Evolutionary conservation across 2,329 filamentous ascomycete genomes (phyloP).

Genomic region (Chrysoporthe puriensis): DNA sequence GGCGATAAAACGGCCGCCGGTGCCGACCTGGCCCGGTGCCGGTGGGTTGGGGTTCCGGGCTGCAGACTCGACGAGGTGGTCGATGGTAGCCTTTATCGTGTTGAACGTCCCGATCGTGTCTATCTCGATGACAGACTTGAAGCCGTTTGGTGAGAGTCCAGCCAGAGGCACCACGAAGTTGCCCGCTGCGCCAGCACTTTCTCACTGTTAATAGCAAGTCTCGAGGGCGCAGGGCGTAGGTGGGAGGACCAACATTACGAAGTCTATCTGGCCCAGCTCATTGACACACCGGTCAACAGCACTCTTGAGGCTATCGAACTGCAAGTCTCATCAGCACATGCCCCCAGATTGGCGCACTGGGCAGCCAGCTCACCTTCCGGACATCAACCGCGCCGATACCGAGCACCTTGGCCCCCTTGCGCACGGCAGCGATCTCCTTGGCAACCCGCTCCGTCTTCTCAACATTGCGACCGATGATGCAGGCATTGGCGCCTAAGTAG

Average conservation of each 20-base stretch:
- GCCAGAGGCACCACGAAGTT: constrained; percentile 91
- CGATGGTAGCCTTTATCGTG: constrained; percentile 88
- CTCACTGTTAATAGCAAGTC: constrained; percentile 13
- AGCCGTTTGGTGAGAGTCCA: constrained; percentile 82
- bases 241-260: constrained; percentile 72
- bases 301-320: constrained; percentile 66
- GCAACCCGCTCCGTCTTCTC: constrained; percentile 85
- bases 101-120: constrained; percentile 94
- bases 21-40: constrained; percentile 58
- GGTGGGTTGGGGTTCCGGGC: constrained; percentile 61
- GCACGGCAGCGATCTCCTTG: constrained; percentile 77
- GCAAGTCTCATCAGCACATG: constrained; percentile 14
- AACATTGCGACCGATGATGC: constrained; percentile 87
- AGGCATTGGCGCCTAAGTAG: constrained; percentile 87
- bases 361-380: constrained; percentile 58
- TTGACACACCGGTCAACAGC: constrained; percentile 80
- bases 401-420: constrained; percentile 80
- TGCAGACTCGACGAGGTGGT: constrained; percentile 78
- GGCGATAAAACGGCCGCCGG: constrained; percentile 85
- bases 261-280: constrained; percentile 89
- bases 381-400: constrained; percentile 84
- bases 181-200: constrained; percentile 86
- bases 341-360: background rate
- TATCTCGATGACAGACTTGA: constrained; percentile 96
- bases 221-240: background rate